Base-by-base conservation (phyloP, 78 protist genomes). In the Tieghemostelium lacteum region DNA sequence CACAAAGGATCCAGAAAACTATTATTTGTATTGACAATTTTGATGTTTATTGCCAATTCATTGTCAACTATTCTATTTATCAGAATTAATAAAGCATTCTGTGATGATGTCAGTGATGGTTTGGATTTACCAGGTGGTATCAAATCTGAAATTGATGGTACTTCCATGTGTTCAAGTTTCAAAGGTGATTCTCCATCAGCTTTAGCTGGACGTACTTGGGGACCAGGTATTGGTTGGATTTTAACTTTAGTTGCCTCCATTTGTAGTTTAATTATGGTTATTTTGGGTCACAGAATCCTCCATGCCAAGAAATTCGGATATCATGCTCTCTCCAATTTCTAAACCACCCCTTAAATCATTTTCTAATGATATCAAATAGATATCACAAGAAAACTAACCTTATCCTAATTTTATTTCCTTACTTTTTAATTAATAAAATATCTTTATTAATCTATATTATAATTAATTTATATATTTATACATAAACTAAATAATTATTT, bases 81-180 rank as follows among this genome's bases (percentile, higher is more conserved):
- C 8, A 83, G 89, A 69, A 55, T 83, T 14, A 83, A 83, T 33
- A 66, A 67, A 37, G 66, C 89, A 58, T 34, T 83, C 14, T 83
- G 89, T 31, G 36, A 67, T 28, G 89, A 83, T 69, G 3, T 61
- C 0, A 10, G 57, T 0, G 54, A 67, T 67, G 77, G 64, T 45
- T 10, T 83, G 3, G 1, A 40, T 33, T 8, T 73, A n/a, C 58
- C 63, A 50, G 8, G 2, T 20, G 17, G 31, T 3, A 20, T 64
- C 5, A 20, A 5, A 12, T 24, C 2, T 24, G 39, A 3, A 40
- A 5, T 57, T 39, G 34, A 54, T 10, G 34, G 8, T 22, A 5
- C 89, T n/a, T 39, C 54, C 2, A 17, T 83, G 3, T 83, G 89
- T 17, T 28, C 22, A 14, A 60, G 69, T 36, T 83, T 83, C 50